Conservation (phyloP, 2,329 filamentous ascomycete genomes). For the Trichoderma breve region DNA sequence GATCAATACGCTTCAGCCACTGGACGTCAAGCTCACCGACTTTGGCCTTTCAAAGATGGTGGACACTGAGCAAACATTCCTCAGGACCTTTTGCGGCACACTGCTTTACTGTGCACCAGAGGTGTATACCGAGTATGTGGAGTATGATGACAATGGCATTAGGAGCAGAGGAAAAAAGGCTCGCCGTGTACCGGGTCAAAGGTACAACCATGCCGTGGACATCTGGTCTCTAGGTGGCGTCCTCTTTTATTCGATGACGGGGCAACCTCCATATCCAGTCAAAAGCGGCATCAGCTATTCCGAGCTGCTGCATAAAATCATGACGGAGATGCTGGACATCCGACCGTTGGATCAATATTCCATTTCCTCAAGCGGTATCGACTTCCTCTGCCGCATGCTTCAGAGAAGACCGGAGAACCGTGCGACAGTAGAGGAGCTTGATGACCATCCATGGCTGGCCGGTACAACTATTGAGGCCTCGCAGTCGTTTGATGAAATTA, state of each 20-base stretch:
- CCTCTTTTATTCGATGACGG: constrained; percentile 80
- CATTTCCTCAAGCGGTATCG: constrained; percentile 66
- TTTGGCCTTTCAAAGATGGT: constrained; percentile 96
- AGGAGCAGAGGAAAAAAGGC: constrained; percentile 62
- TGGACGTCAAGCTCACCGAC: constrained; percentile 88
- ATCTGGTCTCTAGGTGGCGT: constrained; percentile 96
- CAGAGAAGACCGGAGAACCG: constrained; percentile 75
- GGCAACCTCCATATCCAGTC: constrained; percentile 76
- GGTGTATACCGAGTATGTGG: constrained; percentile 74
- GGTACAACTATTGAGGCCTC: constrained; percentile 35
- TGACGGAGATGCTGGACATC: constrained; percentile 70
- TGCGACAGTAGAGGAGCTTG: constrained; percentile 68
- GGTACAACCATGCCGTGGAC: constrained; percentile 89
- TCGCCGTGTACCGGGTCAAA: constrained; percentile 56
- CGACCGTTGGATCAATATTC: constrained; percentile 56
- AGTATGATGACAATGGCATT: constrained; percentile 69
- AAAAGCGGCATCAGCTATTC: constrained; percentile 72
- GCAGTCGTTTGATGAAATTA: constrained; percentile 59
- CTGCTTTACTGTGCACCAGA: constrained; percentile 94
- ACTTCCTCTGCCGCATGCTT: constrained; percentile 77
- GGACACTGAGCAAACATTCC: constrained; percentile 83
- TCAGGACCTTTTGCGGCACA: constrained; percentile 95
- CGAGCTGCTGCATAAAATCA: constrained; percentile 81
- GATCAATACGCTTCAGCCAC: constrained; percentile 68
- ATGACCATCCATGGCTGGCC: constrained; percentile 71